These are phyloP conservation scores for Neurospora sublineolata DNA, from an alignment of 495 filamentous ascomycete genomes.

Conservation along the genomic window DNA sequence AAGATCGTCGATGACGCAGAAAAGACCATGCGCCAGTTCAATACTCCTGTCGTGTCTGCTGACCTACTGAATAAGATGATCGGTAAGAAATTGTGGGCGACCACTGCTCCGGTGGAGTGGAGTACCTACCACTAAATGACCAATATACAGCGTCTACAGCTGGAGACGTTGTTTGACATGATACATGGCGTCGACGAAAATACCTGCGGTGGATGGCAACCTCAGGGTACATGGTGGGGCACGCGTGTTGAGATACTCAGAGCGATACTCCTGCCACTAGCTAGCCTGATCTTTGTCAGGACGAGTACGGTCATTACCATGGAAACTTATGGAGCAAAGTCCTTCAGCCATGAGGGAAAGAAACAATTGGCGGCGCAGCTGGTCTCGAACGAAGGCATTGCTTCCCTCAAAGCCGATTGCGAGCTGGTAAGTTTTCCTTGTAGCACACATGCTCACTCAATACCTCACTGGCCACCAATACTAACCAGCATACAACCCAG, in stretches of 20 bases:
- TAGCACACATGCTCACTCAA: too few relatives aligned
- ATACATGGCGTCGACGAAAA: not conserved
- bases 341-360: not conserved
- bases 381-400: not conserved
- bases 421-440: not conserved
- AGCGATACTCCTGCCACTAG: not conserved
- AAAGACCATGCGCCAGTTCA: not conserved
- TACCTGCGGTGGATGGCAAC: not conserved
- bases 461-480: not conserved
- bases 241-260: not conserved
- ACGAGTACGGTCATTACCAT: not conserved
- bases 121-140: not conserved
- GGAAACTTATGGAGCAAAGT: not conserved
- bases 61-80: not conserved
- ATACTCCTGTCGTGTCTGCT: not conserved
- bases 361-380: not conserved
- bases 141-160: not conserved
- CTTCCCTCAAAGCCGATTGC: not conserved
- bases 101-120: not conserved
- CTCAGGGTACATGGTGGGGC: too few relatives aligned
- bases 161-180: not conserved
- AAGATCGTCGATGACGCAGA: accelerated
- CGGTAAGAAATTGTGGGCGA: accelerated
- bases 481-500: not conserved
- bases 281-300: not conserved